Base-by-base conservation (phyloP, 1,284 basidiomycete species). In the Marasmius fiardii region DNA sequence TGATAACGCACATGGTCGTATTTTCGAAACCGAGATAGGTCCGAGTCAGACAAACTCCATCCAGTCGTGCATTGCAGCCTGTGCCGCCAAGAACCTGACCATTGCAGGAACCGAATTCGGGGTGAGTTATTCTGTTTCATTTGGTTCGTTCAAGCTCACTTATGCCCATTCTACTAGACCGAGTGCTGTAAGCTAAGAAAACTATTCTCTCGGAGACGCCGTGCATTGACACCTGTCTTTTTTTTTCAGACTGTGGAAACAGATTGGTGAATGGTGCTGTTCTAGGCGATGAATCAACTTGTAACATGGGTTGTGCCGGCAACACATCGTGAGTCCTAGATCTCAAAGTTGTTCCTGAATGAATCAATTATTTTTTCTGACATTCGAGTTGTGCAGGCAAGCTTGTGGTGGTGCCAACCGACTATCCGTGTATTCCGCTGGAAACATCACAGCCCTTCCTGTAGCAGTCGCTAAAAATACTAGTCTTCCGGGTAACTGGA, bases 361-460 rank as follows among this genome's bases (percentile, higher is more conserved):
- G 53, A 56, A 63, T 43, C 51, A 26, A 20, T 48, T n/a, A n/a
- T n/a, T n/a, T n/a, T n/a, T 49, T 35, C 33, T 34, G 16, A 41
- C 34, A 58, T 4, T 43, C 47, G 35, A 26, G 49, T 47, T 37
- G 54, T 49, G 47, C 61, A 88, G 84, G 23, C 76, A 88, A 67
- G 80, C 81, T 43, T 90, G 88, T 60, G 89, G 89, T 62, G 87
- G 82, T 10, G 78, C 82, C 1, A 84, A 83, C 63, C 78, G 82
- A n/a, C 65, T 91, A 44, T 88, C 86, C 0, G 80, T 90, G 11
- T 92, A 91, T 62, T 72, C 78, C 0, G 78, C 68, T 0, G 73
- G 72, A 3, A 77, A 71, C 41, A 72, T 90, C 43, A 79, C 75
- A 0, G 74, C 74, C 7, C 69, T 83, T 20, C 81, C 88, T 0